Base-by-base conservation (phyloP, 2,329 filamentous ascomycete species). In the Aurifilum marmelostoma region DNA sequence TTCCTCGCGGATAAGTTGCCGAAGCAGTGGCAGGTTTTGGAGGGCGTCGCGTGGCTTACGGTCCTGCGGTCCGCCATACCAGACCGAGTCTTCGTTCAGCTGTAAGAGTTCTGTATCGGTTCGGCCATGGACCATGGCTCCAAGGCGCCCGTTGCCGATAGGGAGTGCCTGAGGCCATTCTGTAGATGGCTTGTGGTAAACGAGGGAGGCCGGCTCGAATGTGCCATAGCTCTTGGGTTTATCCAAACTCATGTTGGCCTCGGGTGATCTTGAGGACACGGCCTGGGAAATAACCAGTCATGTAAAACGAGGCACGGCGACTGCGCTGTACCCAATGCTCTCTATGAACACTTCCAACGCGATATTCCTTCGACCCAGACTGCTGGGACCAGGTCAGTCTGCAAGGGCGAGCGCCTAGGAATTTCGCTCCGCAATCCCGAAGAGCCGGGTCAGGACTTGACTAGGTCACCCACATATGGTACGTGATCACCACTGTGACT, bases 1-100 rank as follows among this genome's bases (percentile, higher is more conserved):
- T 9, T 79, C 79, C 4, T 75, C 74, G 8, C 80, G 79, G 67
- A 84, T 81, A 21, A 82, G 75, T 63, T 79, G 73, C 66, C 82
- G 76, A 7, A 84, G 73, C 24, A 72, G 74, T 52, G 78, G 76
- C 3, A 84, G 75, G 70, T 81, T 76, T 63, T 72, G 71, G 54
- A 77, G 70, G 5, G 81, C 79, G 59, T 80, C 76, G 54, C 75
- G 77, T 27, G 81, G 81, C 24, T 79, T 81, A 21, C 83, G 80
- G 67, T 82, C 75, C 70, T 82, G 81, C 6, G 76, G 77, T 14
- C 81, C 81, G 66, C 82, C 82, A 73, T 82, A 83, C 81, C 80
- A 83, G 2, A 83, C 78, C 2, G 81, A 83, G 69, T 85, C 81
- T 71, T 85, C 83, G 63, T 84, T 85, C 37, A 85, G 74, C 60